Conservation (phyloP, 176 grass and related monocot genomes). For the Juncus effusus region DNA sequence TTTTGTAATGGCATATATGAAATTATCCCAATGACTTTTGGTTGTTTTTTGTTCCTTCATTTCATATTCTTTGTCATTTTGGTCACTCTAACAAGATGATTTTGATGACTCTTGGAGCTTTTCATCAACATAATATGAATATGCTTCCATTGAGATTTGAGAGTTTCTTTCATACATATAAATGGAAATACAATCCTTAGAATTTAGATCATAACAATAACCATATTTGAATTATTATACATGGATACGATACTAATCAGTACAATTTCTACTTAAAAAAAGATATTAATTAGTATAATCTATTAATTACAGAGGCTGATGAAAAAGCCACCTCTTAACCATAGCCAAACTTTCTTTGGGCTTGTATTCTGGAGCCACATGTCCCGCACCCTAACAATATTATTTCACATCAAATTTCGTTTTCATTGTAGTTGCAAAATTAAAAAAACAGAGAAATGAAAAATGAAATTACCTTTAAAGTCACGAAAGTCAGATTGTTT, state of each 20-base stretch:
- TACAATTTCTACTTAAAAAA: too few relatives aligned
- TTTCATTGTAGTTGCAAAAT: background rate
- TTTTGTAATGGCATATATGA: too few relatives aligned
- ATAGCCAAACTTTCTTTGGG: conserved; percentile 34
- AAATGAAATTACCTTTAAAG: conserved; percentile 40
- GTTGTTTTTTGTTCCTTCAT: too few relatives aligned
- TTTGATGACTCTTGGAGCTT: too few relatives aligned
- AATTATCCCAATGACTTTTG: too few relatives aligned
- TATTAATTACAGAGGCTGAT: background rate
- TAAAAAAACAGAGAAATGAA: background rate
- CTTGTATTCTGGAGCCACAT: conserved; percentile 33
- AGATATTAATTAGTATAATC: too few relatives aligned
- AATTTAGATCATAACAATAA: too few relatives aligned
- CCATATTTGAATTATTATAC: background rate
- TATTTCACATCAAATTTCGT: too few relatives aligned
- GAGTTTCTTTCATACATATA: background rate
- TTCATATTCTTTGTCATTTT: too few relatives aligned
- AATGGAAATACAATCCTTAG: background rate
- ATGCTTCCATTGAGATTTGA: too few relatives aligned
- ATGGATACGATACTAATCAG: background rate
- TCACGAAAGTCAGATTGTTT: conserved; percentile 47
- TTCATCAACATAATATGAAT: too few relatives aligned
- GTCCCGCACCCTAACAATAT: conserved; percentile 26
- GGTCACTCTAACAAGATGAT: too few relatives aligned
- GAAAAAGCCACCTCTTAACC: conserved; percentile 28